phyloP scores from a whole-genome alignment of 2,329 filamentous ascomycete genomes.

The Aspergillus unguis region DNA sequence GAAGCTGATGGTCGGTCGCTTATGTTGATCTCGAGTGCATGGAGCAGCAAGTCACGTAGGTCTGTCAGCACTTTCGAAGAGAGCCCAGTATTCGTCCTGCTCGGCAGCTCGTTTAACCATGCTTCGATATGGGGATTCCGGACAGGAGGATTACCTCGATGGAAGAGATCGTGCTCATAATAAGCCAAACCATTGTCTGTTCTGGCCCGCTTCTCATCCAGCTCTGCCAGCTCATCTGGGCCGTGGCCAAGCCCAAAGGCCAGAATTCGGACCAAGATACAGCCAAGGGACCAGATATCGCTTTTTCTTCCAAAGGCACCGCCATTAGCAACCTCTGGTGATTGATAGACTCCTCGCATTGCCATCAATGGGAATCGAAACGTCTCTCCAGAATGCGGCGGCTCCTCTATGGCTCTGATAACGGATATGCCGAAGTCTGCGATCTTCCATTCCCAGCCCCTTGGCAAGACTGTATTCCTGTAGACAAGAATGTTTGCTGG shows the following conservation, averaged over 20 bases:
- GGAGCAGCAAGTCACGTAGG: not conserved
- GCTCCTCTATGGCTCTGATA: not conserved
- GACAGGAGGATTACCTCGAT: slow-evolving; percentile 5
- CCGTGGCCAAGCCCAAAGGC: slow-evolving; percentile 14
- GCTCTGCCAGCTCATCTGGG: not conserved
- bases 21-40: not conserved
- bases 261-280: slow-evolving; percentile 19
- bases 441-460: slow-evolving; percentile 25
- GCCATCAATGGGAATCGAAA: not conserved
- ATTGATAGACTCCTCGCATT: slow-evolving; percentile 9
- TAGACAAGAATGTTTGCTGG: slow-evolving; percentile 24
- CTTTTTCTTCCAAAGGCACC: slow-evolving; percentile 8
- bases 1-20: too few species aligned
- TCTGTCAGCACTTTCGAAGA: not conserved
- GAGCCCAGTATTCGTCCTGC: not conserved
- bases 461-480: not conserved
- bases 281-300: slow-evolving; percentile 24
- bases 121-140: slow-evolving; percentile 15
- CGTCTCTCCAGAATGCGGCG: not conserved
- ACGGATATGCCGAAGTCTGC: slow-evolving; percentile 24
- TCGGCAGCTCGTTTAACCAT: slow-evolving; percentile 10
- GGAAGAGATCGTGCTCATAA: slow-evolving; percentile 11
- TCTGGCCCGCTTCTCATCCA: slow-evolving; percentile 5
- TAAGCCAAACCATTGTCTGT: not conserved
- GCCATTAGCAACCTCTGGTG: slow-evolving; percentile 12